Evolutionary conservation across 495 filamentous ascomycete species (phyloP).

Genomic region (Hypoxylon intermedium): DNA sequence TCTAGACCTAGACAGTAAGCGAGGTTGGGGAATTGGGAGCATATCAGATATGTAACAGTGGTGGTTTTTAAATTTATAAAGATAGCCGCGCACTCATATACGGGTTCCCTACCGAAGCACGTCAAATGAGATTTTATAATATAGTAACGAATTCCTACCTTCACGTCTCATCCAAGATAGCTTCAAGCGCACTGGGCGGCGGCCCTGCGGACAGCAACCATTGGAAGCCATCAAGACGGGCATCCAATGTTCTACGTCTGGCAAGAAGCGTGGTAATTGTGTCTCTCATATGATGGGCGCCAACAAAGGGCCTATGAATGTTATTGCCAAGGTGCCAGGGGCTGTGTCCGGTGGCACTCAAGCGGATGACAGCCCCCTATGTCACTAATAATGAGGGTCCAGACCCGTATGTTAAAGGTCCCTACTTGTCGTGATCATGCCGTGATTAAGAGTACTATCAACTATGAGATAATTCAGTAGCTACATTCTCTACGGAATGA

Average conservation of each 20-base stretch:
- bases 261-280: conserved; percentile 40
- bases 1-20: neutral
- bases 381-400: conserved; percentile 69
- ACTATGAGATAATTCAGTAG: no score
- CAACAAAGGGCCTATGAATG: conserved; percentile 64
- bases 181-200: conserved; percentile 34
- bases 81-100: neutral
- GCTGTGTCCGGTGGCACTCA: conserved; percentile 53
- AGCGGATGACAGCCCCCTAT: conserved; percentile 59
- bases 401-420: conserved; percentile 63
- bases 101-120: no score
- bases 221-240: conserved; percentile 40
- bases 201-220: conserved; percentile 41
- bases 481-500: no score
- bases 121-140: no score
- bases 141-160: neutral
- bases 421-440: no score
- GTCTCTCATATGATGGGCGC: conserved; percentile 51
- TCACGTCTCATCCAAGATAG: conserved; percentile 13
- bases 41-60: neutral
- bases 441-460: no score
- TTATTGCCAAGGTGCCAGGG: conserved; percentile 62
- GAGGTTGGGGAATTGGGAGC: neutral
- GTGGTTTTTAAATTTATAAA: neutral
- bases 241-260: conserved; percentile 35